Evolutionary conservation across 176 grass and related monocot genomes (phyloP).

Genomic region (Musa beccarii): DNA sequence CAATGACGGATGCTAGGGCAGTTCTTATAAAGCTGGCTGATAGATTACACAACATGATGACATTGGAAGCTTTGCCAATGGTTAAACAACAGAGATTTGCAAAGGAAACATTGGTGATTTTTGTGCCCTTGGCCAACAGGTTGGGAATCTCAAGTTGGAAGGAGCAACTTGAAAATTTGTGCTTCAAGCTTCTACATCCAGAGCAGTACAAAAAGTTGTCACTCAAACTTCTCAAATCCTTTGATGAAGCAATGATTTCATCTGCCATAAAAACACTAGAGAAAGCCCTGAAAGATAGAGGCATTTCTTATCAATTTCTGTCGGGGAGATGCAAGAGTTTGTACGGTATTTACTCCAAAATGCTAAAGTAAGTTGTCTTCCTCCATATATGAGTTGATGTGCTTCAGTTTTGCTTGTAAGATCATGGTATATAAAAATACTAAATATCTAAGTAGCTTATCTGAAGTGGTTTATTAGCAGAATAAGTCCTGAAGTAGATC

Average conservation of each 20-base stretch:
- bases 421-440: background rate
- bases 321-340: constrained; percentile 69
- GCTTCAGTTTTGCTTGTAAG: too few species aligned
- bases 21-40: constrained; percentile 26
- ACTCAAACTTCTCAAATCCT: constrained; percentile 38
- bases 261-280: constrained; percentile 50
- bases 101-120: constrained; percentile 69
- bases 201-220: constrained; percentile 48
- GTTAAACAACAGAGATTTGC: constrained; percentile 55
- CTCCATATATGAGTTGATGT: background rate
- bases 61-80: constrained; percentile 44
- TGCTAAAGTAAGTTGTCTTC: constrained; percentile 41
- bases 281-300: constrained; percentile 52
- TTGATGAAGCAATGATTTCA: constrained; percentile 58
- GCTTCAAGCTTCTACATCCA: constrained; percentile 63
- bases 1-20: constrained; percentile 23
- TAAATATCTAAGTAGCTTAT: too few species aligned
- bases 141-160: constrained; percentile 31
- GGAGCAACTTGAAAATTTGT: constrained; percentile 73
- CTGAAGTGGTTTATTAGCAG: too few species aligned
- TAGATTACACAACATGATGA: constrained; percentile 32
- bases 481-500: too few species aligned
- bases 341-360: constrained; percentile 84
- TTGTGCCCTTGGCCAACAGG: constrained; percentile 33
- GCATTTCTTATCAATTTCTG: constrained; percentile 45